Evolutionary conservation across 208 protist genomes (phyloP).

Genomic region (Wallacemonas sp.): DNA sequence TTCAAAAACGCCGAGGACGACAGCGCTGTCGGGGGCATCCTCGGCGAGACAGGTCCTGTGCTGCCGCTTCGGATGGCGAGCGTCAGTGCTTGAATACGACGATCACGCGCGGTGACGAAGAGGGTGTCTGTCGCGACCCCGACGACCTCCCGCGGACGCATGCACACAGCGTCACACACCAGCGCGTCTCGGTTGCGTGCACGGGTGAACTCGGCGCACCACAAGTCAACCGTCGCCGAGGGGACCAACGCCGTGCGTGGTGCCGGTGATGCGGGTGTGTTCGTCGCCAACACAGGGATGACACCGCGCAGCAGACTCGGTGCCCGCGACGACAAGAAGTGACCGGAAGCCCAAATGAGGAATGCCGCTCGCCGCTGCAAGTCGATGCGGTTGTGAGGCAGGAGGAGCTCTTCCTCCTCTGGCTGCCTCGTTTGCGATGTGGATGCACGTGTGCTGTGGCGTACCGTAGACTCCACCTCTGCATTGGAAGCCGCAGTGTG

Average conservation of each 20-base stretch:
- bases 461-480: too few relatives aligned
- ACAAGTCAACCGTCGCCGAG: not conserved
- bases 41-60: too few relatives aligned
- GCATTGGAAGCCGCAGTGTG: too few relatives aligned
- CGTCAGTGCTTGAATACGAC: conserved; percentile 33
- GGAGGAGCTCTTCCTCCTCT: conserved; percentile 6
- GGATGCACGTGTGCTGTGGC: too few relatives aligned
- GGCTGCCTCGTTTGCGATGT: too few relatives aligned
- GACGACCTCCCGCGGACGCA: conserved; percentile 22
- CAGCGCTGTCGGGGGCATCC: not conserved
- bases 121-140: conserved; percentile 23
- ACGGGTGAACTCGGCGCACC: not conserved
- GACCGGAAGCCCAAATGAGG: conserved; percentile 10
- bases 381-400: not conserved
- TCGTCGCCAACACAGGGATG: not conserved
- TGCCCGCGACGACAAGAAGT: conserved; percentile 7
- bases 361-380: not conserved
- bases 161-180: conserved; percentile 22
- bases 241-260: not conserved
- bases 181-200: conserved; percentile 4
- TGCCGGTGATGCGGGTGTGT: too few relatives aligned
- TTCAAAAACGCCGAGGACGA: not conserved
- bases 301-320: not conserved
- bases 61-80: not conserved
- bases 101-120: conserved; percentile 28